Evolutionary conservation across 257 asterid species (phyloP), one percentile per base, ranked within the genome.

Genomic region (Nicotiana attenuata): DNA sequence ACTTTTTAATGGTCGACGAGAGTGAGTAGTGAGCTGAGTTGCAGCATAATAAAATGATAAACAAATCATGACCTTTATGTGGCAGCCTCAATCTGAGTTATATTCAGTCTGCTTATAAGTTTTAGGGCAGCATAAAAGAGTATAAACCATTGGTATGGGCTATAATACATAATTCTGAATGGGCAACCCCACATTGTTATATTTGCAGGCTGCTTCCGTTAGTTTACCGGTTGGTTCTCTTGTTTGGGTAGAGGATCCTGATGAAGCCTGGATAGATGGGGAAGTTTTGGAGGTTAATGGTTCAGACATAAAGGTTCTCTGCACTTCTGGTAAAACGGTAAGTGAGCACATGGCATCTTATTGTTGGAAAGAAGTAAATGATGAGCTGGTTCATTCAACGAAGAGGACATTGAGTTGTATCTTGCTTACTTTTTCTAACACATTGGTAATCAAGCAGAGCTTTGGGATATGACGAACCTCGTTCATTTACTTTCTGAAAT

Each of bases 221-320:
- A 88, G 95, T 85, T 84, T 93, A 50, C 97, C 92, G 45, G 90
- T 90, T 78, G 99, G 98, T 81, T 93, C 98, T 65, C 92, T 91
- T 88, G 97, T 96, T 83, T 96, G 98, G 98, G 94, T 91, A 90
- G 98, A 94, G 91, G 99, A 96, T 93, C 91, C 93, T 29, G 93
- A 87, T 66, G 90, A 29, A 85, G 98, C 99, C 83, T 96, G 99
- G 99, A 84, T 93, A 71, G 99, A 96, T 83, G 99, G 99, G 63
- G 99, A 94, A 84, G 92, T 94, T 88, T 77, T 90, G 83, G 89
- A 92, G 63, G 92, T 94, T 89, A 91, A 87, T 26, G 98, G 96
- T 79, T 89, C 90, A 75, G 93, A 94, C 69, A 47, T 94, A 69
- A 93, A 89, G 87, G 92, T 96, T 76, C 94, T 87, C 63, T 91